Evolutionary conservation across 257 asterid genomes (phyloP).

Genomic region (Plectranthus barbatus): DNA sequence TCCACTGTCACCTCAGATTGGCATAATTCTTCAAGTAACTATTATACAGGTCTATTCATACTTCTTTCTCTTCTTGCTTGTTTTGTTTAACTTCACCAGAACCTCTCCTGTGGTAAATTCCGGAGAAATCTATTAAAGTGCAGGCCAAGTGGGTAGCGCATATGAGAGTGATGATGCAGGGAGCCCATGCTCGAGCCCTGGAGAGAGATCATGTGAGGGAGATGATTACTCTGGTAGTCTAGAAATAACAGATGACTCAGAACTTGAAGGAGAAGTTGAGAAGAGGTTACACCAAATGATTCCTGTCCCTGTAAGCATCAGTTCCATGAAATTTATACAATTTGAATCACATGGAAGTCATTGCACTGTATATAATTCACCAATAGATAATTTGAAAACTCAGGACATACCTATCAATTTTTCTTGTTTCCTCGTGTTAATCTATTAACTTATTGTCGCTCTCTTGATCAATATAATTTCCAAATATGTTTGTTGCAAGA

Average conservation of each 20-base stretch:
- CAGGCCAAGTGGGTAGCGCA: constrained; percentile 41
- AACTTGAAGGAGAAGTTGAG: constrained; percentile 85
- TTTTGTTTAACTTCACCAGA: constrained; percentile 4
- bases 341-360: not conserved
- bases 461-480: not conserved
- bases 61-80: constrained; percentile 7
- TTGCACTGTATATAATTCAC: not conserved
- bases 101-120: constrained; percentile 9
- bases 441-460: not conserved
- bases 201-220: constrained; percentile 56
- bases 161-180: constrained; percentile 46
- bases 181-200: constrained; percentile 69
- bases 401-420: not conserved
- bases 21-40: constrained; percentile 43
- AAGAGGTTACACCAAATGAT: constrained; percentile 74
- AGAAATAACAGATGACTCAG: constrained; percentile 76
- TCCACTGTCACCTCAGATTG: constrained; percentile 40
- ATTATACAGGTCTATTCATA: constrained; percentile 36
- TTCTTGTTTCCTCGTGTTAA: not conserved
- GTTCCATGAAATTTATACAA: constrained; percentile 1
- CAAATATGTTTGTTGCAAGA: not conserved
- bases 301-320: constrained; percentile 68
- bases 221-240: constrained; percentile 46
- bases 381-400: not conserved
- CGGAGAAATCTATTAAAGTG: constrained; percentile 14